phyloP scores from a whole-genome alignment of 768 basidiomycete species.

The Lactifluus volemus region DNA sequence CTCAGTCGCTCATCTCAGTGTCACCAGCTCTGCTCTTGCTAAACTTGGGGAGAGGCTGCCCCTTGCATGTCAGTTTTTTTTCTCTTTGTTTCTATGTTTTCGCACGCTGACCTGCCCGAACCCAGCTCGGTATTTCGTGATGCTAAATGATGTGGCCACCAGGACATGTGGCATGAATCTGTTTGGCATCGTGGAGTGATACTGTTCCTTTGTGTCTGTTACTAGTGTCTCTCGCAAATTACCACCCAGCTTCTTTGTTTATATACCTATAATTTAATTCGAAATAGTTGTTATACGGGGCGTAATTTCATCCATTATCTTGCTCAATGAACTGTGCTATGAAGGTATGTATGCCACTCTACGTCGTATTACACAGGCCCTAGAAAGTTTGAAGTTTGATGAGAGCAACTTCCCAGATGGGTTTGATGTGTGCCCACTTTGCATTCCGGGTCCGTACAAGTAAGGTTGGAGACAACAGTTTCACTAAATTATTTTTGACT shows the following conservation, averaged over 20 bases:
- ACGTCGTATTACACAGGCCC: no score
- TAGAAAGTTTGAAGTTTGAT: not conserved
- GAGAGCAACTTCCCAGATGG: not conserved
- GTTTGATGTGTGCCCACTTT: not conserved
- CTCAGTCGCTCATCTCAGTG: not conserved
- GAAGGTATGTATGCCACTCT: no score
- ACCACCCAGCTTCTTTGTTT: not conserved
- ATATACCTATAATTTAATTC: not conserved
- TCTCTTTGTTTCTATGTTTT: not conserved
- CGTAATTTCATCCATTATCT: not conserved
- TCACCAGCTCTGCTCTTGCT: slow-evolving; percentile 43
- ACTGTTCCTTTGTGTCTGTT: not conserved
- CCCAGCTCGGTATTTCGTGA: slow-evolving; percentile 43
- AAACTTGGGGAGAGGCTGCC: slow-evolving; percentile 62
- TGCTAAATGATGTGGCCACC: slow-evolving; percentile 37
- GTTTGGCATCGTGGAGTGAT: not conserved
- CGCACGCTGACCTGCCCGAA: not conserved
- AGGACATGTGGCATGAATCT: slow-evolving; percentile 22
- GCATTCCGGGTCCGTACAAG: no score
- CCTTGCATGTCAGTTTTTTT: slow-evolving; percentile 39
- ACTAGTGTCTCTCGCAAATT: not conserved
- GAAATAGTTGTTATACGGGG: not conserved
- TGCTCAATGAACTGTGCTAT: no score
- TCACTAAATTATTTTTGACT: not conserved
- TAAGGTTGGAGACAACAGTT: not conserved